Evolutionary conservation across 345 rosid species (phyloP).

Genomic region (Acer yangbiense): DNA sequence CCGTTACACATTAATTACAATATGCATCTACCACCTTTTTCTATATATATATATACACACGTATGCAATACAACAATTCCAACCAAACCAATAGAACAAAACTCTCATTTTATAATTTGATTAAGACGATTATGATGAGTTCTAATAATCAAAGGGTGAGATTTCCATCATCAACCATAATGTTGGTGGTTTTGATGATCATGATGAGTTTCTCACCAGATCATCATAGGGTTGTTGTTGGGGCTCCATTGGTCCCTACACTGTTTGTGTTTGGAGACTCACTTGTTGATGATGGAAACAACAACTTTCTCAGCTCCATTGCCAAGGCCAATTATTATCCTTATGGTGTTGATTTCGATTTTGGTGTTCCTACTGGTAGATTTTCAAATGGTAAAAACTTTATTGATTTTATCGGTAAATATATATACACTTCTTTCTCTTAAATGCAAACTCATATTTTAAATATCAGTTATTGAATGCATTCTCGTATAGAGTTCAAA

Average conservation of each 20-base stretch:
- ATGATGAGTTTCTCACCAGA: constrained; percentile 23
- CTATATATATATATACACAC: too few relatives aligned
- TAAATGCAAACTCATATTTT: too few relatives aligned
- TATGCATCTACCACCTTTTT: too few relatives aligned
- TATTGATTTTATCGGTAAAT: constrained; percentile 58
- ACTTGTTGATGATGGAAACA: constrained; percentile 78
- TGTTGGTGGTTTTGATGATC: constrained; percentile 19
- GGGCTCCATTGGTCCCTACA: constrained; percentile 56
- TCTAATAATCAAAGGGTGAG: neutral
- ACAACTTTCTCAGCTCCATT: constrained; percentile 60
- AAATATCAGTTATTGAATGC: too few relatives aligned
- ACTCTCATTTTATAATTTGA: too few relatives aligned
- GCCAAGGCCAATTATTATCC: constrained; percentile 79
- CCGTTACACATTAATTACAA: constrained; percentile 19
- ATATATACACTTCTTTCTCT: neutral
- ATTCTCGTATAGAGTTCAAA: too few relatives aligned
- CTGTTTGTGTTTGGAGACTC: constrained; percentile 93
- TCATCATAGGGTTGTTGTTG: constrained; percentile 7
- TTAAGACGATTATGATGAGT: constrained; percentile 8
- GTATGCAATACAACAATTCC: too few relatives aligned
- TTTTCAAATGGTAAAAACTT: constrained; percentile 77
- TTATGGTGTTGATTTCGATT: constrained; percentile 75
- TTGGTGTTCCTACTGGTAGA: constrained; percentile 65
- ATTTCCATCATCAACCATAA: constrained; percentile 13
- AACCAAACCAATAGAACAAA: too few relatives aligned